phyloP scores from a whole-genome alignment of 164 flowering plant species.

The Macadamia tetraphylla region DNA sequence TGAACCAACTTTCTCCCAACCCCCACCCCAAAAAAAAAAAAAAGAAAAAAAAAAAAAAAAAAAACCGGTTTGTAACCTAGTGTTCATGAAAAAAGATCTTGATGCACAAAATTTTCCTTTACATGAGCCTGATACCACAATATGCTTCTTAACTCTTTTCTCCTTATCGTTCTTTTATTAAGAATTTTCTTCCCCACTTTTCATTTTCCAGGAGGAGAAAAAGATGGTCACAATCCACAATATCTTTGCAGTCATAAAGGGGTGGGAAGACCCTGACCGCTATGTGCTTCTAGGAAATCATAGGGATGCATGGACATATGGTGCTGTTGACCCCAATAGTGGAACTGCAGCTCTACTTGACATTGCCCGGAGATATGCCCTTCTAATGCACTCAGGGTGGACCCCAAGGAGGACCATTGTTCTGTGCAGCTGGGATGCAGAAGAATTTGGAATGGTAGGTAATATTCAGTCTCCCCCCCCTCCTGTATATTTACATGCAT shows the following conservation, averaged over 20 bases:
- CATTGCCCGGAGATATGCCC: conserved; percentile 67
- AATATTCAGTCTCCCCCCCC: not conserved
- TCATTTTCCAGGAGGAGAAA: conserved; percentile 54
- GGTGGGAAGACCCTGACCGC: conserved; percentile 84
- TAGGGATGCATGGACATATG: conserved; percentile 99
- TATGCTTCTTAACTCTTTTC: not conserved
- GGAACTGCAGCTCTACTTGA: conserved; percentile 95
- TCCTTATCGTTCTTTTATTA: not conserved
- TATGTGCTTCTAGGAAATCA: conserved; percentile 90
- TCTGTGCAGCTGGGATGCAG: conserved; percentile 99
- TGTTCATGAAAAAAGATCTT: no score
- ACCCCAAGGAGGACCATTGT: conserved; percentile 77
- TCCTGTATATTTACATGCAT: not conserved
- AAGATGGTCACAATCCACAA: conserved; percentile 55
- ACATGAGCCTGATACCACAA: no score
- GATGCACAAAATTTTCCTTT: no score
- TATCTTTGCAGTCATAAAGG: conserved; percentile 75
- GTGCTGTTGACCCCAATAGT: conserved; percentile 98
- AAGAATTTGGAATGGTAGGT: conserved; percentile 99
- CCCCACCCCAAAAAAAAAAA: no score
- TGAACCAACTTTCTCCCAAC: no score
- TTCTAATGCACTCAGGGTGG: conserved; percentile 65
- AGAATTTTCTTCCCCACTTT: not conserved
- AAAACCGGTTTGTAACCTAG: no score
- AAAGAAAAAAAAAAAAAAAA: no score